A percentile compares a stretch with the other conserved stretches of the same genome.
These are phyloP conservation scores for Breynia disticha DNA, from an alignment of 441 rosid species.

Conservation along the genomic window DNA sequence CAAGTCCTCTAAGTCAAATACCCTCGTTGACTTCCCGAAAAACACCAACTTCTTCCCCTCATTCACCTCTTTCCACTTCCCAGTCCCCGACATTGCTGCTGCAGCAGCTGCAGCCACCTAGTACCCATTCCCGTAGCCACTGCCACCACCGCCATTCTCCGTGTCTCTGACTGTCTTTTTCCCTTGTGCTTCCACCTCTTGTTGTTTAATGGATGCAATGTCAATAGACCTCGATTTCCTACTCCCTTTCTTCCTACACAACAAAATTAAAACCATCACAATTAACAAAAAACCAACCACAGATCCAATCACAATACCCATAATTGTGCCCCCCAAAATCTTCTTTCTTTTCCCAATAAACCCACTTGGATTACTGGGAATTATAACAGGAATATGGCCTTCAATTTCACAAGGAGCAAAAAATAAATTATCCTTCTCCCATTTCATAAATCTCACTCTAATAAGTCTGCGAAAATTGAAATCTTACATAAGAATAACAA, in stretches of 20 bases:
- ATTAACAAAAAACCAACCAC: slow-evolving; percentile 49
- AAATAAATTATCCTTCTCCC: too few relatives aligned
- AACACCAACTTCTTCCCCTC: slow-evolving; percentile 59
- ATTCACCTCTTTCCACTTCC: slow-evolving; percentile 33
- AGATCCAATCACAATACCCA: slow-evolving; percentile 88
- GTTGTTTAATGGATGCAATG: slow-evolving; percentile 37
- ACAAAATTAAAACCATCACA: slow-evolving; percentile 40
- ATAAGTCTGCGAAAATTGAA: too few relatives aligned
- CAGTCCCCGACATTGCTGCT: slow-evolving; percentile 46
- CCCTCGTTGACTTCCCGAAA: slow-evolving; percentile 52
- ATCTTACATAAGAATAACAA: too few relatives aligned
- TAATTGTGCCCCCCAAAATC: slow-evolving; percentile 79
- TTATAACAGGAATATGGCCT: slow-evolving; percentile 16
- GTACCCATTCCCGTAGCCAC: slow-evolving; percentile 31
- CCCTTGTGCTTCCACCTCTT: slow-evolving; percentile 32
- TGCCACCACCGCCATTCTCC: slow-evolving; percentile 20
- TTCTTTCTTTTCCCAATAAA: slow-evolving; percentile 23
- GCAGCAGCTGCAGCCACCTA: slow-evolving; percentile 58
- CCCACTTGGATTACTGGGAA: slow-evolving; percentile 39
- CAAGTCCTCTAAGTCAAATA: slow-evolving; percentile 87
- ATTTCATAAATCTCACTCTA: too few relatives aligned
- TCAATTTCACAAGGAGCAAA: slow-evolving; percentile 23
- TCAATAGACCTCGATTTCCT: slow-evolving; percentile 41
- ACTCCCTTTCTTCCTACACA: slow-evolving; percentile 53
- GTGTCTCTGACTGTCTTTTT: slow-evolving; percentile 37